Conservation (phyloP, 2,329 filamentous ascomycete species). For the Xylaria sp. region DNA sequence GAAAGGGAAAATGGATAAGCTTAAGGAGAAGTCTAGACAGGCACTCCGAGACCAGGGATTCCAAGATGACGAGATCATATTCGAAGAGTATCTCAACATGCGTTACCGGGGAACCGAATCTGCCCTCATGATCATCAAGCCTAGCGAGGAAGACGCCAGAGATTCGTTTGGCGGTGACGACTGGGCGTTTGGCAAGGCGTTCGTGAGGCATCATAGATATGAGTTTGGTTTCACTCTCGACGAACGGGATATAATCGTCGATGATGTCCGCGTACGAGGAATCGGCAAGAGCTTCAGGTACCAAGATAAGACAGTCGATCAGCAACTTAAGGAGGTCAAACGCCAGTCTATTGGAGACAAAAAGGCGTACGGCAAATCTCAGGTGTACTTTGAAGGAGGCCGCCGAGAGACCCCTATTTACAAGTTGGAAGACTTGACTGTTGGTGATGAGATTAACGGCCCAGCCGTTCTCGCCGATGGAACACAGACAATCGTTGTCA, state of each 20-base stretch:
- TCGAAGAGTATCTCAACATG: slow-evolving; percentile 95
- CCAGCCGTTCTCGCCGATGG: slow-evolving; percentile 89
- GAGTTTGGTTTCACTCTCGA: slow-evolving; percentile 91
- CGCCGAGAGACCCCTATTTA: slow-evolving; percentile 82
- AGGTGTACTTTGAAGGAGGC: slow-evolving; percentile 87
- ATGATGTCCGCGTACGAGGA: slow-evolving; percentile 87
- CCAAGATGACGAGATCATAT: slow-evolving; percentile 75
- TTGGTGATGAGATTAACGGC: slow-evolving; percentile 78
- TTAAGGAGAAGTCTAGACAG: slow-evolving; percentile 78
- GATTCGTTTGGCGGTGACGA: slow-evolving; percentile 70
- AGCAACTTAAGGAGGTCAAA: slow-evolving; percentile 78
- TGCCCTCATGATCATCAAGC: slow-evolving; percentile 87
- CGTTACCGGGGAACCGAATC: slow-evolving; percentile 91
- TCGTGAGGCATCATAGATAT: slow-evolving; percentile 86
- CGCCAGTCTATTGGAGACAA: slow-evolving; percentile 64
- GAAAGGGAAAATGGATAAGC: slow-evolving; percentile 77
- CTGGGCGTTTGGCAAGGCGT: slow-evolving; percentile 86
- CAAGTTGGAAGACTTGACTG: slow-evolving; percentile 77
- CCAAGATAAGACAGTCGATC: slow-evolving; percentile 82
- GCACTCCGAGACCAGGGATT: slow-evolving; percentile 83
- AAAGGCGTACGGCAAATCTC: slow-evolving; percentile 72
- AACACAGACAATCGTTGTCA: slow-evolving; percentile 91
- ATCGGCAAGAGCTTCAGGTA: slow-evolving; percentile 89
- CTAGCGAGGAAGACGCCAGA: slow-evolving; percentile 68
- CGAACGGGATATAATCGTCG: slow-evolving; percentile 87